These are phyloP conservation scores for Epichloe bromicola DNA, from an alignment of 2,329 filamentous ascomycete species.

Conservation along the genomic window DNA sequence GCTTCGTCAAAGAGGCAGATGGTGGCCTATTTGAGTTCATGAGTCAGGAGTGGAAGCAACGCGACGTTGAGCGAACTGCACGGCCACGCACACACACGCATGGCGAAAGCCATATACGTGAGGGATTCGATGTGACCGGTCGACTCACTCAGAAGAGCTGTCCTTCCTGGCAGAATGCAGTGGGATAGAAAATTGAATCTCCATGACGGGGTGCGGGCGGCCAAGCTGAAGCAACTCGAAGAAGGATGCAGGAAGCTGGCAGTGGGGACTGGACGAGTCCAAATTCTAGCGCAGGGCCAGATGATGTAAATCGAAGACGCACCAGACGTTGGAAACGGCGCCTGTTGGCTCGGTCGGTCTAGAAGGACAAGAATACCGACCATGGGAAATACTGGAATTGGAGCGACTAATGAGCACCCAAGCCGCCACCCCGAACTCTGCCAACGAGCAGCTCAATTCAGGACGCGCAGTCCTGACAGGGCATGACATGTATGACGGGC, in stretches of 20 bases:
- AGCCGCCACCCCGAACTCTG: neutral
- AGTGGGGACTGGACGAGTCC: no score
- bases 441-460: neutral
- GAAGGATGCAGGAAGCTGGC: no score
- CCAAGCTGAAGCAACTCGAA: neutral
- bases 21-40: neutral
- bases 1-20: neutral
- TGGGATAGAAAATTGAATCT: slow-evolving; percentile 26
- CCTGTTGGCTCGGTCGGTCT: neutral
- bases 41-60: neutral
- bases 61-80: neutral
- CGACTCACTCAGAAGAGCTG: slow-evolving; percentile 14
- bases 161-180: slow-evolving; percentile 12
- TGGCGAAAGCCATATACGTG: neutral
- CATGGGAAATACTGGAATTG: neutral
- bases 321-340: neutral
- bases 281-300: neutral
- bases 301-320: neutral
- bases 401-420: neutral
- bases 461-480: neutral
- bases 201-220: slow-evolving; percentile 14
- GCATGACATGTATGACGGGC: neutral
- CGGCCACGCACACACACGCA: no score
- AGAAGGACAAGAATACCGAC: no score
- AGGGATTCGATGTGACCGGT: neutral